phyloP scores from a whole-genome alignment of 305 asterid species.

The Petunia hybrid region DNA sequence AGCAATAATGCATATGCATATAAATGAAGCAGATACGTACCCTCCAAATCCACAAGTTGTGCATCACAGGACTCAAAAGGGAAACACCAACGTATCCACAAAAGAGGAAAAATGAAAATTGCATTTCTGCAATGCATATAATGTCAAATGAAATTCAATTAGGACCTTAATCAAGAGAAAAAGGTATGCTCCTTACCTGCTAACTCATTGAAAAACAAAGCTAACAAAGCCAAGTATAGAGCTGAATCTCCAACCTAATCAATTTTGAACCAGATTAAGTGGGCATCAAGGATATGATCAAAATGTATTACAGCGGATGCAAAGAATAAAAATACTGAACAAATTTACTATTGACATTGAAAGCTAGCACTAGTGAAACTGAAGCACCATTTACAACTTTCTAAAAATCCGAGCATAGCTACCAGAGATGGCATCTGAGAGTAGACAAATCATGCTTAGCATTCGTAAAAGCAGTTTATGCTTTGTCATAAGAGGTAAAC shows the following conservation, averaged over 20 bases:
- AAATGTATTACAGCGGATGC: not conserved
- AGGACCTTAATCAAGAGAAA: slow-evolving; percentile 30
- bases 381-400: not conserved
- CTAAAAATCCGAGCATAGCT: slow-evolving; percentile 6
- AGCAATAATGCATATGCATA: slow-evolving; percentile 33
- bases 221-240: slow-evolving; percentile 83
- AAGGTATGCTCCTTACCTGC: slow-evolving; percentile 55
- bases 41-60: slow-evolving; percentile 99
- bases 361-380: slow-evolving; percentile 8
- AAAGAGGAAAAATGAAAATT: slow-evolving; percentile 84
- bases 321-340: not conserved
- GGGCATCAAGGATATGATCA: slow-evolving; percentile 36
- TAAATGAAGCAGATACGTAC: slow-evolving; percentile 54
- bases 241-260: slow-evolving; percentile 95
- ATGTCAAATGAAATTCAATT: slow-evolving; percentile 37
- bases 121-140: slow-evolving; percentile 72
- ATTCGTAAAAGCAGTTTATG: not conserved
- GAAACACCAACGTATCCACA: slow-evolving; percentile 93
- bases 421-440: slow-evolving; percentile 9
- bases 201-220: slow-evolving; percentile 81
- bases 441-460: not conserved
- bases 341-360: not conserved
- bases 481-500: not conserved
- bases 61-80: slow-evolving; percentile 95
- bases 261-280: slow-evolving; percentile 35